Percentiles rank a stretch among this genome's conserved stretches.
Evolutionary conservation across 305 asterid genomes (phyloP).

Genomic region (Caryopteris hybrid): DNA sequence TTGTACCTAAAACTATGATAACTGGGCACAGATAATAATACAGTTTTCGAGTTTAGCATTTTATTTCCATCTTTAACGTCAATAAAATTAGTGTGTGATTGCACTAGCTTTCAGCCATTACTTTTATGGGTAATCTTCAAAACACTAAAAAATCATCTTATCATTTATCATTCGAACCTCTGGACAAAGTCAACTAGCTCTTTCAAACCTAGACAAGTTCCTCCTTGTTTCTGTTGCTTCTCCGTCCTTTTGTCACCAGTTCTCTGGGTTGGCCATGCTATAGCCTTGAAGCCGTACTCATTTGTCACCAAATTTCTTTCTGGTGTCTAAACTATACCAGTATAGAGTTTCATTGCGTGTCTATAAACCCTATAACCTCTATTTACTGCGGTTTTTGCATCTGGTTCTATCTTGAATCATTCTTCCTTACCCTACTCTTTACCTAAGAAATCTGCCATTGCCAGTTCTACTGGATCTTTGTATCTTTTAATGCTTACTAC

Average conservation of each 20-base stretch:
- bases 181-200: no score
- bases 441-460: neutral
- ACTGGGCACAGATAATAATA: no score
- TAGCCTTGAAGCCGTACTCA: neutral
- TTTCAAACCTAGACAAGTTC: no score
- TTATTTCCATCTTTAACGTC: neutral
- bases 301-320: neutral
- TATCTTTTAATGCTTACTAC: neutral
- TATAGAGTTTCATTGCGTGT: neutral
- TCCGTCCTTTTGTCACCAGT: neutral
- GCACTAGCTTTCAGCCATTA: neutral
- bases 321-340: neutral
- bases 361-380: neutral
- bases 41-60: neutral
- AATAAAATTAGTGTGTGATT: neutral
- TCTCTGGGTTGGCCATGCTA: neutral
- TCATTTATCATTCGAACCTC: no score
- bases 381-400: neutral
- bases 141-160: no score
- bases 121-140: neutral
- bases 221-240: no score
- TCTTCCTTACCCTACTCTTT: neutral
- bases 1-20: no score
- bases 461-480: neutral
- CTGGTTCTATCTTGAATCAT: neutral